Conservation (phyloP, 352 stramenopile species). For the Phytophthora sojae region DNA sequence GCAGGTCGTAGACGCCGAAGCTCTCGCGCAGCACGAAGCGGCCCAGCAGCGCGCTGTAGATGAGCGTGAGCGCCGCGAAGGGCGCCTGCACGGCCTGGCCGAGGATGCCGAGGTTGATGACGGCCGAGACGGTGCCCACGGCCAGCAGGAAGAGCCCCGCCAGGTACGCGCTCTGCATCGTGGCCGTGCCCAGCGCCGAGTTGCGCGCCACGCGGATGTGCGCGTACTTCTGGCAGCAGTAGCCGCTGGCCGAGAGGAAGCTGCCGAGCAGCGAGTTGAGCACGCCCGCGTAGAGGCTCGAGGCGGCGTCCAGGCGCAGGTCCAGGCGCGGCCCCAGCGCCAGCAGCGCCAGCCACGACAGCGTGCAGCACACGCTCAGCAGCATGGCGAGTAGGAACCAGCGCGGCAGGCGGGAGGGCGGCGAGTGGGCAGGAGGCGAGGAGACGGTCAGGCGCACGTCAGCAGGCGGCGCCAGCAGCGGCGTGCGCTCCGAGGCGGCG, state of each 20-base stretch:
- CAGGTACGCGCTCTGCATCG: slow-evolving; percentile 68
- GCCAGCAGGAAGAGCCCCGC: slow-evolving; percentile 66
- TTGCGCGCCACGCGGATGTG: slow-evolving; percentile 63
- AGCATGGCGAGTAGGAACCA: slow-evolving; percentile 61
- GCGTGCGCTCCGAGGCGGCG: slow-evolving; percentile 41
- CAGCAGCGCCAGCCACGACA: slow-evolving; percentile 63
- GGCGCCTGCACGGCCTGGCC: slow-evolving; percentile 79
- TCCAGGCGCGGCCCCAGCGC: slow-evolving; percentile 48
- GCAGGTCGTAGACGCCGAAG: slow-evolving; percentile 55
- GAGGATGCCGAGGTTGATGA: slow-evolving; percentile 78
- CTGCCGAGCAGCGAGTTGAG: slow-evolving; percentile 80
- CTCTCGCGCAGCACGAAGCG: slow-evolving; percentile 69
- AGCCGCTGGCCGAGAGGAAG: slow-evolving; percentile 81
- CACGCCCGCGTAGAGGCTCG: slow-evolving; percentile 74
- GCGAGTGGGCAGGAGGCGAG: not conserved
- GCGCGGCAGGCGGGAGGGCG: slow-evolving; percentile 42
- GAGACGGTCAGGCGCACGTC: slow-evolving; percentile 24
- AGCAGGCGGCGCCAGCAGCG: slow-evolving; percentile 23
- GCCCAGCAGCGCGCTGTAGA: slow-evolving; percentile 79
- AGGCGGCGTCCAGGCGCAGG: slow-evolving; percentile 29
- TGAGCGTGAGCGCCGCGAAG: slow-evolving; percentile 83
- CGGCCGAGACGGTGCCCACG: slow-evolving; percentile 72
- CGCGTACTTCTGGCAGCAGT: slow-evolving; percentile 83
- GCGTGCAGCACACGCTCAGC: slow-evolving; percentile 50
- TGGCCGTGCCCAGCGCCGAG: slow-evolving; percentile 59